Base-by-base conservation (phyloP, 805 yeast species). In the Metschnikowia santaceciliae region DNA sequence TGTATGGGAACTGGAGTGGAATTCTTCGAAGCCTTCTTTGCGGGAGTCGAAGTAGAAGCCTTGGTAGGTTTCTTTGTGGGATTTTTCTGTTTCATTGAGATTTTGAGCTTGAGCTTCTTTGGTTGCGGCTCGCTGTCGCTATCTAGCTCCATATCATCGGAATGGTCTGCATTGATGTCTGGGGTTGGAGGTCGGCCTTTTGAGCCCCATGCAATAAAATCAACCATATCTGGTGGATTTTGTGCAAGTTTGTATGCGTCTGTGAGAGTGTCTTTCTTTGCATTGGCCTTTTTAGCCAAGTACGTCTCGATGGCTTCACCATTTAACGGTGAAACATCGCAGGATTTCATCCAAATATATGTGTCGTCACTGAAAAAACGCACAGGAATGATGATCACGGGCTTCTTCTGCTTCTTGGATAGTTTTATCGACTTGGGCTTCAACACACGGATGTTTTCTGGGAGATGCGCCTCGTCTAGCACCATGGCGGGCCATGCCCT, bases 401-500 rank as follows among this genome's bases (percentile, higher is more conserved):
- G 58, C 23, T 43, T 51, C 11, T 52, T 47, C 48, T 48, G 54
- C 54, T 53, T 54, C 20, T 52, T 61, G 51, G 66, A 56, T 26
- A 59, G 60, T 39, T 66, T 61, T 32, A 68, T 57, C 19, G 68
- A 56, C 56, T 79, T 79, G 14, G 89, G 88, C 51, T 74, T 78
- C 53, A 74, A 76, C 15, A 67, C 64, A 23, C 68, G 56, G 30
- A 88, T 79, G 57, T 75, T 70, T 19, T 71, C 79, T 0, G 96
- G 94, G 5, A 88, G 72, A 6, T 80, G 66, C 15, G 76, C 74
- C 52, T 72, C 78, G 1, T 83, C 84, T 3, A 88, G 77, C 3
- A 88, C 82, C 82, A 88, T 83, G 2, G 91, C 90, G 0, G 96
- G 96, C 96, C 96, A 89, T 39, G 91, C 86, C 2, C 96, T 88